phyloP scores from a whole-genome alignment of 768 basidiomycete species.

The Lactifluus subvellereus region DNA sequence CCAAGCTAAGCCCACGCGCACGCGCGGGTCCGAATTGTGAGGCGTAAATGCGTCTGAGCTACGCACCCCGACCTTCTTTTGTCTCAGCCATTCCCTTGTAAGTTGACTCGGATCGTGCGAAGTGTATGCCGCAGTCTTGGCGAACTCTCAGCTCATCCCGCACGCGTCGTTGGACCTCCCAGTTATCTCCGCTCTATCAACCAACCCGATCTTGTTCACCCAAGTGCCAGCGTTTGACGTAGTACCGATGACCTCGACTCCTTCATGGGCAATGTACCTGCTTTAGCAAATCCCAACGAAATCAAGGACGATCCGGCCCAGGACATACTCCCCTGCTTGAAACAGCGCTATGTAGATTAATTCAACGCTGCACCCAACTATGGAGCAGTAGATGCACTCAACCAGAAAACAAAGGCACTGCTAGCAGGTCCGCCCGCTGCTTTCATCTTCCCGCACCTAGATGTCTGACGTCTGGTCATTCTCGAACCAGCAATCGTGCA shows the following conservation, averaged over 20 bases:
- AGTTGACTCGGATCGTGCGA: constrained; percentile 29
- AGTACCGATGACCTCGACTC: constrained; percentile 52
- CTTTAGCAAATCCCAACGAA: constrained; percentile 28
- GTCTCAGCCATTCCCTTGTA: constrained; percentile 77
- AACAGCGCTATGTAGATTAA: constrained; percentile 44
- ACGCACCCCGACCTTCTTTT: constrained; percentile 62
- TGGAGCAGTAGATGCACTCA: constrained; percentile 31
- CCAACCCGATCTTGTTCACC: constrained; percentile 69
- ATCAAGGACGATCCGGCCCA: constrained; percentile 46
- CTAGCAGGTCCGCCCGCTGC: constrained; percentile 43
- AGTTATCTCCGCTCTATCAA: constrained; percentile 53
- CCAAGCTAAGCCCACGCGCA: neutral
- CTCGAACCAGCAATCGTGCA: constrained; percentile 42
- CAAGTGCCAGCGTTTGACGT: constrained; percentile 66
- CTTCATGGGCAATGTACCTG: constrained; percentile 49
- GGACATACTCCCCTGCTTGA: constrained; percentile 58
- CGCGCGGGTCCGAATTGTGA: constrained; percentile 58
- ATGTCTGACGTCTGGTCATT: constrained; percentile 75
- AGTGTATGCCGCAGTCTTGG: neutral
- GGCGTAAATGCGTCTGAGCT: constrained; percentile 69
- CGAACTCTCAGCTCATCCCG: constrained; percentile 52
- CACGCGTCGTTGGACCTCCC: constrained; percentile 60
- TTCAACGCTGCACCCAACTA: constrained; percentile 16
- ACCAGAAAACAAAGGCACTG: constrained; percentile 40
- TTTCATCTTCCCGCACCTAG: constrained; percentile 73